phyloP scores from a whole-genome alignment of 495 filamentous ascomycete species.

The Penicillium goetzii region DNA sequence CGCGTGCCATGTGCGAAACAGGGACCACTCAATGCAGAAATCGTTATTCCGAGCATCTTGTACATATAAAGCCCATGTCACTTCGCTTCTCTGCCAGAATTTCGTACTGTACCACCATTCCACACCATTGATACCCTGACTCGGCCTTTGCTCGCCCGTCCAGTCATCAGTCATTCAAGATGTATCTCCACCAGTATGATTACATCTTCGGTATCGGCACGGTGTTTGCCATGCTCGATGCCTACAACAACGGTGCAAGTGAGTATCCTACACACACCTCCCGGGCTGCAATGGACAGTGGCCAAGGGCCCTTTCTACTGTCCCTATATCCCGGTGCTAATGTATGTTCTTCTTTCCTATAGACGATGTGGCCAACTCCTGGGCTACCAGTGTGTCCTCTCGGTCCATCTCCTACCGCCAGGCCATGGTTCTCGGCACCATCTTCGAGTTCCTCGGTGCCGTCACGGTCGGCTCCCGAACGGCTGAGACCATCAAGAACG shows the following conservation, averaged over 20 bases:
- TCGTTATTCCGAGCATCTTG: neutral
- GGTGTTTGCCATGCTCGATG: slow-evolving; percentile 75
- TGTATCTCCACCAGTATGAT: slow-evolving; percentile 61
- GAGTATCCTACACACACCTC: slow-evolving; percentile 30
- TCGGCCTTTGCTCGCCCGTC: slow-evolving; percentile 8
- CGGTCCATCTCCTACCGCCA: slow-evolving; percentile 67
- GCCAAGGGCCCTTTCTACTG: neutral
- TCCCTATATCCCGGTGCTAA: neutral
- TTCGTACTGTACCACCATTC: slow-evolving; percentile 10
- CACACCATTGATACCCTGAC: slow-evolving; percentile 8
- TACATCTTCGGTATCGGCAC: slow-evolving; percentile 78
- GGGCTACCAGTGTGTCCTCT: slow-evolving; percentile 71
- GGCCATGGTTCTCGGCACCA: slow-evolving; percentile 67
- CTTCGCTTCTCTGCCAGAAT: slow-evolving; percentile 1
- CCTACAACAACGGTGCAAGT: slow-evolving; percentile 72
- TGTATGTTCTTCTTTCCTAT: neutral
- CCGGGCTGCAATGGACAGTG: neutral
- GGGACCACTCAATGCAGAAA: slow-evolving; percentile 9
- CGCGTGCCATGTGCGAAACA: slow-evolving; percentile 2
- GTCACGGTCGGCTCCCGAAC: slow-evolving; percentile 63
- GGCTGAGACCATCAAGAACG: slow-evolving; percentile 62
- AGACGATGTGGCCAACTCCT: slow-evolving; percentile 80
- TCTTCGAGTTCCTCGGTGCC: slow-evolving; percentile 66
- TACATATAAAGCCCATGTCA: slow-evolving; percentile 20
- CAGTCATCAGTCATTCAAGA: slow-evolving; percentile 36